phyloP scores from a whole-genome alignment of 345 rosid species.

The Eucalyptus curtisii region DNA sequence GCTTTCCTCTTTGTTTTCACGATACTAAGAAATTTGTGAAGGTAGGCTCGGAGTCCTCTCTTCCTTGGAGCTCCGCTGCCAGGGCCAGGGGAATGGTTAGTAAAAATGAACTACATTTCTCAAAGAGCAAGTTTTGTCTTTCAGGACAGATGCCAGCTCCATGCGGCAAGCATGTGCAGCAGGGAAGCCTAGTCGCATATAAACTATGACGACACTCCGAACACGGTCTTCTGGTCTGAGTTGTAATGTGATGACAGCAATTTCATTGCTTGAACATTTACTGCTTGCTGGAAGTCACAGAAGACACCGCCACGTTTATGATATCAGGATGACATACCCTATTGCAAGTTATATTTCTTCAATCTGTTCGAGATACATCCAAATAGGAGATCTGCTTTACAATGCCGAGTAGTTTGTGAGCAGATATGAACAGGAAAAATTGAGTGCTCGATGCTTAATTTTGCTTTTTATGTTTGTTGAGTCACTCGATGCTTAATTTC shows the following conservation, averaged over 20 bases:
- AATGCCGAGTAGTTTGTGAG: neutral
- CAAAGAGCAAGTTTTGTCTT: neutral
- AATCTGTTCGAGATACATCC: neutral
- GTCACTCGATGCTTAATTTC: neutral
- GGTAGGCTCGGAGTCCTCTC: constrained; percentile 27
- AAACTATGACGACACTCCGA: neutral
- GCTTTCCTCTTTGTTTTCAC: neutral
- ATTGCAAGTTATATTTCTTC: neutral
- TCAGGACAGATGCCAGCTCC: neutral
- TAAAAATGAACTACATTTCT: neutral
- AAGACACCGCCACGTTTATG: neutral
- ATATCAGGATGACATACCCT: neutral
- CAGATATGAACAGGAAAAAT: neutral
- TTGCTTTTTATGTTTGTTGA: neutral
- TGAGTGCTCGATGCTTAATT: neutral
- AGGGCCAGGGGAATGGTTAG: constrained; percentile 45
- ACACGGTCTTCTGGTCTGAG: neutral
- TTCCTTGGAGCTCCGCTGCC: constrained; percentile 26
- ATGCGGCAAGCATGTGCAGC: neutral
- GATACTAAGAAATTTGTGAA: constrained; percentile 23
- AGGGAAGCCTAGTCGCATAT: neutral
- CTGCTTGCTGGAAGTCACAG: neutral
- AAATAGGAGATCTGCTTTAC: neutral
- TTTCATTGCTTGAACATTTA: neutral
- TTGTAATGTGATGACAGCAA: neutral